Conservation (phyloP, 805 yeast species). For the Candida yuanshanica region DNA sequence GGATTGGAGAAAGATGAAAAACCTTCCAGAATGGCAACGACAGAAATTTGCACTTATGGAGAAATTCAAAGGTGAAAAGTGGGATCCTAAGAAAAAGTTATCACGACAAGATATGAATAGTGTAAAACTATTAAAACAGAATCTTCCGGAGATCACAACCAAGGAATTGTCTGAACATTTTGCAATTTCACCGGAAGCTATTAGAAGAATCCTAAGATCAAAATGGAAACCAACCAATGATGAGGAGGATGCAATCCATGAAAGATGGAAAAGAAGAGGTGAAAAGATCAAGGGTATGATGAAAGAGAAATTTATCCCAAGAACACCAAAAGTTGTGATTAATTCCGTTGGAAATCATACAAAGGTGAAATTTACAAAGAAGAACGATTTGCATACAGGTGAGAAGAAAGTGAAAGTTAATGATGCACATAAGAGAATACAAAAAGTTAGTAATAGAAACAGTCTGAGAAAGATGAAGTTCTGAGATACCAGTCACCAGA, state of each 20-base stretch:
- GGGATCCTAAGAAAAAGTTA: slow-evolving; percentile 66
- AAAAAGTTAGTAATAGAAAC: slow-evolving; percentile 5
- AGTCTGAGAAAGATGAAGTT: slow-evolving; percentile 9
- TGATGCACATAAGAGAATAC: slow-evolving; percentile 11
- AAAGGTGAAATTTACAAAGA: slow-evolving; percentile 4
- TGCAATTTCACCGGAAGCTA: slow-evolving; percentile 73
- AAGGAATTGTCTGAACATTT: slow-evolving; percentile 58
- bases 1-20: slow-evolving; percentile 37
- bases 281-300: slow-evolving; percentile 26
- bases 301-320: slow-evolving; percentile 1
- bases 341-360: slow-evolving; percentile 9
- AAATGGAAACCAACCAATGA: slow-evolving; percentile 64
- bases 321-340: slow-evolving; percentile 8
- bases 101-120: slow-evolving; percentile 66
- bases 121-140: slow-evolving; percentile 48
- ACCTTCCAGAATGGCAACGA: slow-evolving; percentile 63
- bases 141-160: slow-evolving; percentile 55
- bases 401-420: neutral
- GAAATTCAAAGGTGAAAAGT: slow-evolving; percentile 50
- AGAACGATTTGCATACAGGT: slow-evolving; percentile 1
- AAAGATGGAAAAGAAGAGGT: slow-evolving; percentile 52
- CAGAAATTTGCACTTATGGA: slow-evolving; percentile 58
- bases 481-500: neutral
- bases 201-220: slow-evolving; percentile 72
- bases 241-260: slow-evolving; percentile 41